A percentile compares a stretch with the other conserved stretches of the same genome.
These are phyloP conservation scores for Xylariaceae sp. DNA, from an alignment of 2,329 filamentous ascomycete genomes.

Conservation along the genomic window DNA sequence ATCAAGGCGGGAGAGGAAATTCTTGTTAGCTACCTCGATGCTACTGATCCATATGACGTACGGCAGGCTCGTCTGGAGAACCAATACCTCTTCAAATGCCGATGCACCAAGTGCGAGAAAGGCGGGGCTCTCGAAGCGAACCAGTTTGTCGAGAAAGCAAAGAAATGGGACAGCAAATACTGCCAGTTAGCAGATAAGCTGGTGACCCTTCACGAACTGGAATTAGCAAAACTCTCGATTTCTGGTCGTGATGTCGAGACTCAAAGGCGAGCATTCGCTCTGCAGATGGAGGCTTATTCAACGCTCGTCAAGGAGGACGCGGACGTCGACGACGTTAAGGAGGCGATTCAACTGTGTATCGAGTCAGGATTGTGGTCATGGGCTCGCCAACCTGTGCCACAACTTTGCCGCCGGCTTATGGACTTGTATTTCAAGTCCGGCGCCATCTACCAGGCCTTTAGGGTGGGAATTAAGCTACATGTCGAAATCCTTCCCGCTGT, in stretches of 20 bases:
- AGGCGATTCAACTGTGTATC: conserved; percentile 25
- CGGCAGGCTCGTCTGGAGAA: conserved; percentile 41
- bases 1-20: conserved; percentile 47
- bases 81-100: conserved; percentile 45
- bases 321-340: conserved; percentile 19
- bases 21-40: conserved; percentile 44
- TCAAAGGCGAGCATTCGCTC: conserved; percentile 23
- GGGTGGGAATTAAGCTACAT: conserved; percentile 26
- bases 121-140: conserved; percentile 38
- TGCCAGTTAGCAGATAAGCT: conserved; percentile 21
- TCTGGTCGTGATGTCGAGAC: conserved; percentile 12
- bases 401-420: conserved; percentile 25
- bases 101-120: conserved; percentile 42
- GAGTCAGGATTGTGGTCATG: conserved; percentile 27
- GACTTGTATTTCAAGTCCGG: conserved; percentile 21
- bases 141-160: conserved; percentile 29
- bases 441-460: conserved; percentile 24
- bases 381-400: conserved; percentile 26
- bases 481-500: conserved; percentile 25
- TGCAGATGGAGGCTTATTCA: conserved; percentile 25
- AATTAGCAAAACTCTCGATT: conserved; percentile 13
- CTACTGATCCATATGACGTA: conserved; percentile 39
- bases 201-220: conserved; percentile 12
- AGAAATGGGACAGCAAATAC: conserved; percentile 21
- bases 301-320: conserved; percentile 16